Conservation (phyloP, 1,284 basidiomycete genomes). For the Pyrrhoderma lamaoense region DNA sequence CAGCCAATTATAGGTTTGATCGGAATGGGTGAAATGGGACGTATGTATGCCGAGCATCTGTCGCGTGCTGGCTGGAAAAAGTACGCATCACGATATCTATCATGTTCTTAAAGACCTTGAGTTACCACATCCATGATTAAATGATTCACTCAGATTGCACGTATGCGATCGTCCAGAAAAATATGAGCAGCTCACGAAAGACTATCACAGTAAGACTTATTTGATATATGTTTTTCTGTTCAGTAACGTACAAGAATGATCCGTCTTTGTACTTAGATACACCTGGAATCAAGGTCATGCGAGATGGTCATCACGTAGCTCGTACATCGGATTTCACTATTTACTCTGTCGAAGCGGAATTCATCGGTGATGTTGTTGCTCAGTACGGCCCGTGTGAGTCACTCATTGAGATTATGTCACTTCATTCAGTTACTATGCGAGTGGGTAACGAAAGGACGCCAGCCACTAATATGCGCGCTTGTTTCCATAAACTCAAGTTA, state of each 20-base stretch:
- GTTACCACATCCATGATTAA: background rate
- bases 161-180: conserved; percentile 87
- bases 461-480: too few relatives aligned
- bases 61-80: conserved; percentile 78
- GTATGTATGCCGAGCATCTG: conserved; percentile 82
- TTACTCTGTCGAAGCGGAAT: conserved; percentile 93
- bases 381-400: conserved; percentile 86
- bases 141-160: conserved; percentile 54
- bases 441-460: too few relatives aligned
- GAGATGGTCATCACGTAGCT: conserved; percentile 80
- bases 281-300: conserved; percentile 57
- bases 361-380: conserved; percentile 76
- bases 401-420: too few relatives aligned
- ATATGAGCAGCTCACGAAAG: conserved; percentile 56
- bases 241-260: background rate
- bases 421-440: too few relatives aligned
- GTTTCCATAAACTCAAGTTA: too few relatives aligned
- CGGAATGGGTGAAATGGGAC: conserved; percentile 94
- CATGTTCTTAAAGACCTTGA: background rate
- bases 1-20: conserved; percentile 83
- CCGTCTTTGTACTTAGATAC: conserved; percentile 34
- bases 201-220: conserved; percentile 51
- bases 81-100: conserved; percentile 35
- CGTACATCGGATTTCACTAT: conserved; percentile 84
- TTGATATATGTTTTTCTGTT: conserved; percentile 1